Evolutionary conservation across 2,329 filamentous ascomycete genomes (phyloP).

Genomic region (Claviceps africana): DNA sequence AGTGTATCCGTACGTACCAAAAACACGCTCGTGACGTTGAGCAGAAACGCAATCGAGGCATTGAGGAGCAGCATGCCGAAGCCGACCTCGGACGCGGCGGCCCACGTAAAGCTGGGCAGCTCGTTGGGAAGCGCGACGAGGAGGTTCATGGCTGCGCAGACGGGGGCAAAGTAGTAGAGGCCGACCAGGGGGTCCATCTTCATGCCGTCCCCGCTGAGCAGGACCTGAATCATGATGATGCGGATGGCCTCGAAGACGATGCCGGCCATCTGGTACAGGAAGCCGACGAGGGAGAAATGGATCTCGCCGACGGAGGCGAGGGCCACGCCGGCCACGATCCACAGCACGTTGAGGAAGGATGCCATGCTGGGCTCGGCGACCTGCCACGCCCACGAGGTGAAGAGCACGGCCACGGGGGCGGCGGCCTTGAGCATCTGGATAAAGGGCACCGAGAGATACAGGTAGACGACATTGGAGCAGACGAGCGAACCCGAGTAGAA

Average conservation of each 20-base stretch:
- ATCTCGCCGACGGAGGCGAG: conserved; percentile 49
- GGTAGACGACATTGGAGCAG: conserved; percentile 53
- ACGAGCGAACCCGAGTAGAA: conserved; percentile 53
- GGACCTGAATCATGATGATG: conserved; percentile 71
- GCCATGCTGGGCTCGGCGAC: conserved; percentile 32
- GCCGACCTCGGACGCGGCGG: conserved; percentile 52
- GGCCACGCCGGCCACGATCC: conserved; percentile 39
- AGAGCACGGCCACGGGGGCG: conserved; percentile 51
- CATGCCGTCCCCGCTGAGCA: conserved; percentile 61
- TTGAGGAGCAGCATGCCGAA: conserved; percentile 54
- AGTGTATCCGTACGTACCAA: conserved; percentile 41
- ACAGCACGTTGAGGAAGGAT: conserved; percentile 32
- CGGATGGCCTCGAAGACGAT: conserved; percentile 71
- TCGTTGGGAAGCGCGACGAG: conserved; percentile 57
- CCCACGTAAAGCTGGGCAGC: conserved; percentile 48
- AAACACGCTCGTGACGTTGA: conserved; percentile 79
- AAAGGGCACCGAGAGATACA: conserved; percentile 53
- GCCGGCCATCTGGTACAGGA: conserved; percentile 58
- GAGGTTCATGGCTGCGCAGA: conserved; percentile 71
- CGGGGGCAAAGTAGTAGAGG: conserved; percentile 79
- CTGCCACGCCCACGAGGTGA: conserved; percentile 48
- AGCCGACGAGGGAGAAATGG: conserved; percentile 50
- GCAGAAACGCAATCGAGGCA: conserved; percentile 62
- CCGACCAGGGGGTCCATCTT: conserved; percentile 84
- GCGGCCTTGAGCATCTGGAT: conserved; percentile 61